phyloP scores from a whole-genome alignment of 176 grass and related monocot species.

The Alopecurus myosuroides region DNA sequence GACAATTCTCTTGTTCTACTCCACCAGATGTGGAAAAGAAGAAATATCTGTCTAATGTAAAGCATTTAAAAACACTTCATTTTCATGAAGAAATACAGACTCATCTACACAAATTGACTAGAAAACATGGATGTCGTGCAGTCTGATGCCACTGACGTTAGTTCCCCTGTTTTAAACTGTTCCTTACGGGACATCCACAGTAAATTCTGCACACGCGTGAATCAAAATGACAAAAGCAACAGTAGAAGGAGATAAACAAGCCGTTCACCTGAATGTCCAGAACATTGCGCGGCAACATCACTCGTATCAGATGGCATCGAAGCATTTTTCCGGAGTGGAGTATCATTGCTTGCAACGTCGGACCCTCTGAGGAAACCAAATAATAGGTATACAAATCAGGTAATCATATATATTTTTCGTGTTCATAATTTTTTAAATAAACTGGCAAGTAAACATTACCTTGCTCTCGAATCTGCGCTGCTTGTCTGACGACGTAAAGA shows the following conservation, averaged over 20 bases:
- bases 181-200: too few species aligned
- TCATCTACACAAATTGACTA: conserved; percentile 15
- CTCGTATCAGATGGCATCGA: conserved; percentile 68
- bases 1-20: background rate
- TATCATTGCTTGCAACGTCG: conserved; percentile 30
- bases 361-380: conserved; percentile 39
- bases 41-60: background rate
- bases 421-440: background rate
- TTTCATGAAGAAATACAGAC: conserved; percentile 22
- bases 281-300: conserved; percentile 42
- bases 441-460: conserved; percentile 35
- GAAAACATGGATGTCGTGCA: background rate
- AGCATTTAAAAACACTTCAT: background rate
- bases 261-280: conserved; percentile 49
- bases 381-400: background rate
- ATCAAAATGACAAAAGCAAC: conserved; percentile 14
- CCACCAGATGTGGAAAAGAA: background rate
- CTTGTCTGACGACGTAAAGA: conserved; percentile 59
- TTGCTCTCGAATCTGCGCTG: conserved; percentile 42
- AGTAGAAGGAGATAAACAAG: background rate
- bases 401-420: background rate
- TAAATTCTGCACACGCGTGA: too few species aligned
- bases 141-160: conserved; percentile 8
- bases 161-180: too few species aligned
- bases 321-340: conserved; percentile 52